phyloP scores from a whole-genome alignment of 176 grass and related monocot species.

The Musa beccarii region DNA sequence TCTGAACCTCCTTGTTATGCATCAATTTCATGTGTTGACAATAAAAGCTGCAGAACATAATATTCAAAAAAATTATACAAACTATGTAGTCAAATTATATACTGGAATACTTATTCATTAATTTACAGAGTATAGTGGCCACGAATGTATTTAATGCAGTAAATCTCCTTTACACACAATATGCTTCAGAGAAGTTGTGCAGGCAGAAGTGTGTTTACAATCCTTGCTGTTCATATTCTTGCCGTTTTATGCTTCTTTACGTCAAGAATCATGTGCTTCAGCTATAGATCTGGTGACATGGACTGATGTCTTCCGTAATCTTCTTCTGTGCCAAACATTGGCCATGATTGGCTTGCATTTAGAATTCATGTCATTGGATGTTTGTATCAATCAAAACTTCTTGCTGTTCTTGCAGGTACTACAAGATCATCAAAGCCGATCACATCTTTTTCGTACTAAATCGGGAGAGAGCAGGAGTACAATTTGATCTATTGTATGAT shows the following conservation, averaged over 20 bases:
- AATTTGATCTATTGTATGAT: conserved; percentile 92
- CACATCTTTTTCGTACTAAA: conserved; percentile 95
- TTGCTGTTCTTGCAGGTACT: conserved; percentile 41
- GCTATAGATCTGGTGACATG: not conserved
- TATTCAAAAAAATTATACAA: too few relatives aligned
- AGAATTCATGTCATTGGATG: not conserved
- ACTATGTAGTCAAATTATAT: too few relatives aligned
- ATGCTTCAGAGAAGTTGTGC: too few relatives aligned
- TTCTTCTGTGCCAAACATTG: not conserved
- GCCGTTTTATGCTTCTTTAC: not conserved
- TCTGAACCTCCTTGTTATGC: not conserved
- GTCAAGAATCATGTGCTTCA: not conserved
- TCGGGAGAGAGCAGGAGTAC: conserved; percentile 83
- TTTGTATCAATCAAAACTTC: not conserved
- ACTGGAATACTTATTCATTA: too few relatives aligned
- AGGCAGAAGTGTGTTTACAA: too few relatives aligned
- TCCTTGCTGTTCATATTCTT: not conserved
- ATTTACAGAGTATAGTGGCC: too few relatives aligned
- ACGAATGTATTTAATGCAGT: too few relatives aligned
- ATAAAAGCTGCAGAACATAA: too few relatives aligned
- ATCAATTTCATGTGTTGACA: too few relatives aligned
- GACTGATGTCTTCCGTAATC: too few relatives aligned
- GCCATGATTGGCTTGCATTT: not conserved
- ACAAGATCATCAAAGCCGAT: conserved; percentile 91
- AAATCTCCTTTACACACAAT: too few relatives aligned